Evolutionary conservation across 352 stramenopile genomes (phyloP).

Genomic region (Globisporangium megalacanthum): DNA sequence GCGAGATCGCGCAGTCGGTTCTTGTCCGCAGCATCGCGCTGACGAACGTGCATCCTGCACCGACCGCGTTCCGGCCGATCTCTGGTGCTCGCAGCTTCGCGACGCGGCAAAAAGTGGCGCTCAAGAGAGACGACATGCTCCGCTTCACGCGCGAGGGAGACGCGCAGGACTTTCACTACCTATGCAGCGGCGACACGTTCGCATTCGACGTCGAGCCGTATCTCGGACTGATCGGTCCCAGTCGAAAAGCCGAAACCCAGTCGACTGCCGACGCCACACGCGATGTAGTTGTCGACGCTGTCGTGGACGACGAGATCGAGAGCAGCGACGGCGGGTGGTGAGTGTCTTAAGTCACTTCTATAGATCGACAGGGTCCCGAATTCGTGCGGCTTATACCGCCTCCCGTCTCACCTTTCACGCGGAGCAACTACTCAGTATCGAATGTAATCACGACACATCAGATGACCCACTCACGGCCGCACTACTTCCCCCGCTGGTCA

Average conservation of each 20-base stretch:
- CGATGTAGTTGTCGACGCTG: constrained; percentile 9
- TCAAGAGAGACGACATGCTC: constrained; percentile 35
- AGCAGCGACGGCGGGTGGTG: constrained; percentile 49
- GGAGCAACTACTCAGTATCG: neutral
- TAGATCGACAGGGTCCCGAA: too few relatives aligned
- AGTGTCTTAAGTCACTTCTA: neutral
- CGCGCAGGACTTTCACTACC: constrained; percentile 16
- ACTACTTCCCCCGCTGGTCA: neutral
- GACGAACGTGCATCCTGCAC: constrained; percentile 63
- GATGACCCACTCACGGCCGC: neutral
- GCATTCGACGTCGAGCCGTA: constrained; percentile 70
- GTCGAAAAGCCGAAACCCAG: neutral
- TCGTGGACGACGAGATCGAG: constrained; percentile 67
- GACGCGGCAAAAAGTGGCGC: constrained; percentile 37
- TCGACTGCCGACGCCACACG: constrained; percentile 2
- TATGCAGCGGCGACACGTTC: constrained; percentile 53
- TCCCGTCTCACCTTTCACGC: neutral
- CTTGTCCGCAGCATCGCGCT: constrained; percentile 59
- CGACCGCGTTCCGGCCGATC: constrained; percentile 71
- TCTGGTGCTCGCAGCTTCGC: constrained; percentile 42
- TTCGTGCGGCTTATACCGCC: neutral
- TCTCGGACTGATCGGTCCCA: constrained; percentile 33
- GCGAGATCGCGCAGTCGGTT: constrained; percentile 45
- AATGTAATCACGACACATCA: constrained; percentile 3
- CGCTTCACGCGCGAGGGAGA: constrained; percentile 11